Conservation (phyloP, 1,284 basidiomycete species). For the Pseudomicrostroma phylloplanum region DNA sequence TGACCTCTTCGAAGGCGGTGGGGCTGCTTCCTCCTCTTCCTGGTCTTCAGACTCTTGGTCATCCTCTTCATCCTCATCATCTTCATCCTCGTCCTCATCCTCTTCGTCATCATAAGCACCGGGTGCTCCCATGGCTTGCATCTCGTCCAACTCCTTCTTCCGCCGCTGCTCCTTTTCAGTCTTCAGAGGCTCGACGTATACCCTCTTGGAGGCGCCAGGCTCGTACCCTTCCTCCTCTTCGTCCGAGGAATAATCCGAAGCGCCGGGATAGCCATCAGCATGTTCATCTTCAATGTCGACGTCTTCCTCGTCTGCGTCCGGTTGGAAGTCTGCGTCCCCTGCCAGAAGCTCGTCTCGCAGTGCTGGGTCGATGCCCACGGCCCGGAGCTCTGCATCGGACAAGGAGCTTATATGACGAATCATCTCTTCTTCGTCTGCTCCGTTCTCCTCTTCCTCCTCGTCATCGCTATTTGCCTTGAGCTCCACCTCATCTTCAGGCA, state of each 20-base stretch:
- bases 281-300: constrained; percentile 5
- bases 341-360: constrained; percentile 20
- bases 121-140: constrained; percentile 14
- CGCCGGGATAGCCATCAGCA: constrained; percentile 33
- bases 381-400: constrained; percentile 32
- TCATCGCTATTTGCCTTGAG: constrained; percentile 17
- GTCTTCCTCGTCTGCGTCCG: constrained; percentile 17
- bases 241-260: constrained; percentile 42
- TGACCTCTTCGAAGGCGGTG: background rate
- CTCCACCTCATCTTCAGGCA: constrained; percentile 13
- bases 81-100: constrained; percentile 13
- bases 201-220: constrained; percentile 26
- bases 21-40: constrained; percentile 54
- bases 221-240: constrained; percentile 12
- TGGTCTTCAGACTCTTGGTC: constrained; percentile 42
- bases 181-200: constrained; percentile 42
- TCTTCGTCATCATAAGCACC: constrained; percentile 18
- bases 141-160: constrained; percentile 26
- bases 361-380: constrained; percentile 32
- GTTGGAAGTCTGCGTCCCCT: constrained; percentile 21
- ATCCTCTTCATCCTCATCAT: constrained; percentile 8
- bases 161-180: constrained; percentile 39
- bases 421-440: constrained; percentile 16
- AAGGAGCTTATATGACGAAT: constrained; percentile 19
- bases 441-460: constrained; percentile 30